phyloP scores from a whole-genome alignment of 345 rosid genomes.

The Eucalyptus viminalis region DNA sequence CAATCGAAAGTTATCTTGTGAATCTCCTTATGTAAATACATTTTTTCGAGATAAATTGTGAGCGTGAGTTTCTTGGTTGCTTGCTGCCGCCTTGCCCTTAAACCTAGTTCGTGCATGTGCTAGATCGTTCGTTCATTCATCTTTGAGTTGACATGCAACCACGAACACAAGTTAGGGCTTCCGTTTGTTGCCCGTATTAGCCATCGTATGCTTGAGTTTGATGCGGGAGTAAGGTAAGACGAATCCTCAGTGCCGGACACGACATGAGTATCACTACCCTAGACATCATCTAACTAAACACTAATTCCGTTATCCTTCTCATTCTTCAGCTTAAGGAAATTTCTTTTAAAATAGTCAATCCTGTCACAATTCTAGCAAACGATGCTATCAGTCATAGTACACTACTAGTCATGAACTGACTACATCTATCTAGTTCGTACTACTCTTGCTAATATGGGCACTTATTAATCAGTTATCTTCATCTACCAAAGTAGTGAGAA shows the following conservation, averaged over 20 bases:
- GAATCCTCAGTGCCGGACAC: background rate
- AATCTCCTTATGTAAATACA: background rate
- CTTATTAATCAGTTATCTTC: background rate
- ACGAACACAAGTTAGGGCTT: background rate
- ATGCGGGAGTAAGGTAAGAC: background rate
- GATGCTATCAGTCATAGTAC: fast-evolving
- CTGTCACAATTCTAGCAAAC: background rate
- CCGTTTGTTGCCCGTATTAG: background rate
- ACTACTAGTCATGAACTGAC: background rate
- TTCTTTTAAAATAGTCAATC: background rate
- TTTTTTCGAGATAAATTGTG: background rate
- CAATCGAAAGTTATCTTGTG: background rate
- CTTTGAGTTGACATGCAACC: background rate
- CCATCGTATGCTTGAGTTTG: background rate
- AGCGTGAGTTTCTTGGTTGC: background rate
- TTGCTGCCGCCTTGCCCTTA: background rate
- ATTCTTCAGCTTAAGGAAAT: background rate
- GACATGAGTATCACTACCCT: background rate
- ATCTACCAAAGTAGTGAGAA: background rate
- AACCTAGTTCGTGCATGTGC: background rate
- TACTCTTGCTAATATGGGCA: background rate
- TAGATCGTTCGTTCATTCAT: background rate
- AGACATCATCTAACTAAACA: background rate
- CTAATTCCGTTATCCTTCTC: background rate
- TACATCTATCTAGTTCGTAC: background rate